A percentile compares a stretch with the other conserved stretches of the same genome.
Conservation (phyloP, 140 eudicot genomes). For the Senecio squalidus region DNA sequence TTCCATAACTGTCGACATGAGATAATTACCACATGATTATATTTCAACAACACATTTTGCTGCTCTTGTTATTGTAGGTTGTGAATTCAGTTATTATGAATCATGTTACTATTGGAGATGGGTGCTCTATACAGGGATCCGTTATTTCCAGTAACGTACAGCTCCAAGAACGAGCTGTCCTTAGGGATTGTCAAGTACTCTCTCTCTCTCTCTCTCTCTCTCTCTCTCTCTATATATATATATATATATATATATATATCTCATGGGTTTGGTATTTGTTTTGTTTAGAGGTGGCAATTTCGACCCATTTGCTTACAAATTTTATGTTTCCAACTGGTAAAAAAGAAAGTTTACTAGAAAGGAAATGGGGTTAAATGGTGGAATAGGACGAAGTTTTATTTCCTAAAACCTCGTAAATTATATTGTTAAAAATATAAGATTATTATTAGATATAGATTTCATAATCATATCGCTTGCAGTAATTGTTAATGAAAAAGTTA, state of each 20-base stretch:
- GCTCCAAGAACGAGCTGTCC: slow-evolving; percentile 74
- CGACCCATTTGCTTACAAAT: not conserved
- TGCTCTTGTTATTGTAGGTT: slow-evolving; percentile 39
- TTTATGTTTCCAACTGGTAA: not conserved
- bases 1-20: not conserved
- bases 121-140: slow-evolving; percentile 87
- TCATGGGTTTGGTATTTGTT: not conserved
- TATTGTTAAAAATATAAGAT: not conserved
- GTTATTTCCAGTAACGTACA: slow-evolving; percentile 84
- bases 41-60: not conserved
- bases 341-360: not conserved
- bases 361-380: not conserved
- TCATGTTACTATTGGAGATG: slow-evolving; percentile 80
- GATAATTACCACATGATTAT: slow-evolving; percentile 5
- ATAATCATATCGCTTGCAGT: too few relatives aligned
- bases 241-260: too few relatives aligned
- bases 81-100: slow-evolving; percentile 86
- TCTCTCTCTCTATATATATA: not conserved
- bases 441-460: too few relatives aligned
- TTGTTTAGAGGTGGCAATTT: not conserved
- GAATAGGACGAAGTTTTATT: not conserved
- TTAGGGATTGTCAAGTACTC: slow-evolving; percentile 79
- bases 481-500: too few relatives aligned
- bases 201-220: slow-evolving; percentile 5
- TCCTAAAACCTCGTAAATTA: not conserved